Evolutionary conservation across 2,329 filamentous ascomycete genomes (phyloP), one percentile per base, ranked within the genome.

Genomic region (Neofusicoccum umdonicola): DNA sequence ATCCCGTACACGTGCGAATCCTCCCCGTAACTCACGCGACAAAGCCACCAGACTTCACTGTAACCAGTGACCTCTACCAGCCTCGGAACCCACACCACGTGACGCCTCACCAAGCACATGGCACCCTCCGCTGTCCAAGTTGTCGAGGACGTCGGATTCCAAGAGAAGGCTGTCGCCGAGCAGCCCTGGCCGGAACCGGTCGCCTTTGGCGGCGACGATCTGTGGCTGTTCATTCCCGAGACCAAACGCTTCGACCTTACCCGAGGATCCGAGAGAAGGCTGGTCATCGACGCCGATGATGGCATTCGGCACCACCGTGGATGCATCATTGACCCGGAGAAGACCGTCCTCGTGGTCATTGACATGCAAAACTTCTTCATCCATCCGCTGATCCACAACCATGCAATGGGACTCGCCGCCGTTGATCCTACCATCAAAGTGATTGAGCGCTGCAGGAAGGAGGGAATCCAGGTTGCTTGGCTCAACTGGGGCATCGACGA

Each of bases 361-460:
- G 78, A 80, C 68, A 80, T 80, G 77, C 78, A 80, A 64, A 80
- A 79, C 68, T 79, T 79, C 69, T 80, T 80, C 67, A 68, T 80
- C 51, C 69, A 75, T 51, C 72, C 72, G 3, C 66, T 71, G 7
- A 73, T 73, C 62, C 71, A 70, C 39, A 66, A 74, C 44, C 73
- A 76, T 52, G 52, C 27, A 9, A 27, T 45, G 12, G 63, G 61
- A 15, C 68, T 75, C 57, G 70, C 71, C n/a, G 71, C 77, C 15
- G 68, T 80, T 13, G 68, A 74, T 15, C 77, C 78, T 12, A 73
- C 75, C 12, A 52, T 78, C 65, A 75, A 71, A 34, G 76, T 77
- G 35, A 78, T 80, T 60, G 71, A 76, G 50, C 74, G 76, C 52
- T 79, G 78, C 68, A 71, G 78, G 57, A 73, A 72, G 60, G 75